These are phyloP conservation scores for Cubamyces lactineus DNA, from an alignment of 768 basidiomycete species.

Conservation along the genomic window DNA sequence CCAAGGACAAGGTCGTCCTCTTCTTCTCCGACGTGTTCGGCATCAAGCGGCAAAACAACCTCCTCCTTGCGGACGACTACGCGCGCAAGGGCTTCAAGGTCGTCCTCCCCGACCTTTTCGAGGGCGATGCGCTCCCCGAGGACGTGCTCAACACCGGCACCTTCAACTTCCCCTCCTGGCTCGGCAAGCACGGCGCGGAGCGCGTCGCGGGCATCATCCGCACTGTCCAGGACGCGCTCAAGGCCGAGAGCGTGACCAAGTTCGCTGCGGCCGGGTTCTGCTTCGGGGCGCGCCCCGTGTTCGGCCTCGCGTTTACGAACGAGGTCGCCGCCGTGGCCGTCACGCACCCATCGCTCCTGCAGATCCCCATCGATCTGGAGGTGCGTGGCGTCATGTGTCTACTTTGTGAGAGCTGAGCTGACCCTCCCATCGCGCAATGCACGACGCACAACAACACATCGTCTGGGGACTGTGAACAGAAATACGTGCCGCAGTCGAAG, in stretches of 20 bases:
- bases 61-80: conserved; percentile 37
- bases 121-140: conserved; percentile 29
- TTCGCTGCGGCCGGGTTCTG: conserved; percentile 49
- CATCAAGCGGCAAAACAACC: too few species aligned
- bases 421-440: too few species aligned
- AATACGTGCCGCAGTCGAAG: too few species aligned
- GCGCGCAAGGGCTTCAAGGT: conserved; percentile 37
- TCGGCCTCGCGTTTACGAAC: conserved; percentile 50
- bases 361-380: conserved; percentile 44
- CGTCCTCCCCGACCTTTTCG: conserved; percentile 34
- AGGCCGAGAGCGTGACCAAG: conserved; percentile 40
- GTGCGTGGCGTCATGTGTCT: too few species aligned
- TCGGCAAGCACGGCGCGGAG: conserved; percentile 37
- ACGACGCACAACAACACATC: too few species aligned
- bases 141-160: conserved; percentile 9
- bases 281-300: conserved; percentile 46
- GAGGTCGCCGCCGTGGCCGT: conserved; percentile 44
- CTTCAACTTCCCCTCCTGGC: conserved; percentile 41
- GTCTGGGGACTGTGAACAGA: too few species aligned
- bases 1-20: conserved; percentile 41
- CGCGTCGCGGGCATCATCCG: conserved; percentile 42
- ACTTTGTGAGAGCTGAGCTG: too few species aligned
- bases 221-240: too few species aligned
- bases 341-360: conserved; percentile 53
- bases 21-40: conserved; percentile 45